phyloP scores from a whole-genome alignment of 257 asterid species.

The Leptodermis oblonga region DNA sequence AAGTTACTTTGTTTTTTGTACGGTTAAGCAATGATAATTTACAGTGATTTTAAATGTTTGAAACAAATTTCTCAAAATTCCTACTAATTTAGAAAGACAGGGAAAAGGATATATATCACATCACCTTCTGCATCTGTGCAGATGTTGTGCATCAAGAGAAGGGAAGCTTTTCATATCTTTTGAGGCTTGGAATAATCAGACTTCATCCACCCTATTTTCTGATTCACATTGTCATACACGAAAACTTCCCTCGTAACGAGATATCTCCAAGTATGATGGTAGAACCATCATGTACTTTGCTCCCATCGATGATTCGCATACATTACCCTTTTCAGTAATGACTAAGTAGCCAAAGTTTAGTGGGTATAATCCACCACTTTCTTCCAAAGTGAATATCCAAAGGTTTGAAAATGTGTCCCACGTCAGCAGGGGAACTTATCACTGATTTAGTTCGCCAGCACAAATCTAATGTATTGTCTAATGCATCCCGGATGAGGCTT shows the following conservation, averaged over 20 bases:
- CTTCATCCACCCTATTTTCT: conserved; percentile 69
- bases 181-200: conserved; percentile 57
- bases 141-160: conserved; percentile 13
- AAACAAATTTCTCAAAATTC: background rate
- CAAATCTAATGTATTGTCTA: conserved; percentile 58
- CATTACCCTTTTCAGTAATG: conserved; percentile 48
- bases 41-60: background rate
- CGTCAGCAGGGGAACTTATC: conserved; percentile 46
- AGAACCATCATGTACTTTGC: conserved; percentile 50
- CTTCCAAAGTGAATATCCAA: conserved; percentile 54
- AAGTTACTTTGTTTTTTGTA: too few relatives aligned
- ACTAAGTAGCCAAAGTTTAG: conserved; percentile 65
- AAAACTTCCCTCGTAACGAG: conserved; percentile 58
- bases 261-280: conserved; percentile 68
- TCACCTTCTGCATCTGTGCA: background rate
- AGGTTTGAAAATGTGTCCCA: conserved; percentile 49
- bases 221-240: conserved; percentile 62
- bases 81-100: background rate
- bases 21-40: background rate
- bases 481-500: conserved; percentile 46
- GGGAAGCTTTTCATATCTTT: conserved; percentile 24
- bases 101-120: too few relatives aligned
- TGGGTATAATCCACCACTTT: conserved; percentile 64
- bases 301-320: conserved; percentile 73
- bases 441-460: conserved; percentile 63